Conservation (phyloP, 768 basidiomycete genomes). For the Pilatotrama ljubarskyi region DNA sequence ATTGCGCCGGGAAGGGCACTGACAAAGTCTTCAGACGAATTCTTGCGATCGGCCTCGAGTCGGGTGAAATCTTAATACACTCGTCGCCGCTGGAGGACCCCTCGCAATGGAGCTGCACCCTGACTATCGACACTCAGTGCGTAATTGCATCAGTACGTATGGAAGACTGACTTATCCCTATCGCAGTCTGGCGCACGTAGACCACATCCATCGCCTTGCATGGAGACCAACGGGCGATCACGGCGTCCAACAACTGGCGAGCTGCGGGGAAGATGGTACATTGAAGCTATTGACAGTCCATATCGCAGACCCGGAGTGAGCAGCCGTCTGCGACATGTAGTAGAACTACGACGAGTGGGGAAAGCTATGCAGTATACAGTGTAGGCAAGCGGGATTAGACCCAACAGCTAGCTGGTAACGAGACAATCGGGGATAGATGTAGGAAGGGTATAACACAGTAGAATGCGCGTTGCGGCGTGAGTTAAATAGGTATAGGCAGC, state of each 20-base stretch:
- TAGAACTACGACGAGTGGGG: constrained; percentile 22
- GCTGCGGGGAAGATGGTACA: constrained; percentile 92
- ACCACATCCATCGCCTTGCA: constrained; percentile 77
- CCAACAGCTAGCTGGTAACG: constrained; percentile 52
- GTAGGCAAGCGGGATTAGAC: constrained; percentile 47
- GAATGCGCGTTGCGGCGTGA: constrained; percentile 45
- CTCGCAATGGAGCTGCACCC: constrained; percentile 47
- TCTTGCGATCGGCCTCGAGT: constrained; percentile 85
- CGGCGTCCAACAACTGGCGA: constrained; percentile 58
- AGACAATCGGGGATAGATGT: constrained; percentile 57
- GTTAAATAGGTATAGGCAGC: constrained; percentile 47
- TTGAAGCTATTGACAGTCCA: constrained; percentile 73
- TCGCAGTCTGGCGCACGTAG: constrained; percentile 67
- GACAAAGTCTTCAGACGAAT: constrained; percentile 40
- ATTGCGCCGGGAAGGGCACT: neutral
- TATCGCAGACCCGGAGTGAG: constrained; percentile 48
- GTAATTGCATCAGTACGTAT: constrained; percentile 18
- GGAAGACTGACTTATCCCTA: constrained; percentile 8
- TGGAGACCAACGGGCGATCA: constrained; percentile 60
- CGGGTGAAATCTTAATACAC: constrained; percentile 71
- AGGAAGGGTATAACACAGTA: constrained; percentile 71
- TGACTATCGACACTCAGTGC: constrained; percentile 54
- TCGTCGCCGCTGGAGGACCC: constrained; percentile 35
- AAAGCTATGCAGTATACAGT: constrained; percentile 67
- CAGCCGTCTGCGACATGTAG: constrained; percentile 42